Evolutionary conservation across 2,329 filamentous ascomycete species (phyloP).

Genomic region (Fusarium vanettenii): DNA sequence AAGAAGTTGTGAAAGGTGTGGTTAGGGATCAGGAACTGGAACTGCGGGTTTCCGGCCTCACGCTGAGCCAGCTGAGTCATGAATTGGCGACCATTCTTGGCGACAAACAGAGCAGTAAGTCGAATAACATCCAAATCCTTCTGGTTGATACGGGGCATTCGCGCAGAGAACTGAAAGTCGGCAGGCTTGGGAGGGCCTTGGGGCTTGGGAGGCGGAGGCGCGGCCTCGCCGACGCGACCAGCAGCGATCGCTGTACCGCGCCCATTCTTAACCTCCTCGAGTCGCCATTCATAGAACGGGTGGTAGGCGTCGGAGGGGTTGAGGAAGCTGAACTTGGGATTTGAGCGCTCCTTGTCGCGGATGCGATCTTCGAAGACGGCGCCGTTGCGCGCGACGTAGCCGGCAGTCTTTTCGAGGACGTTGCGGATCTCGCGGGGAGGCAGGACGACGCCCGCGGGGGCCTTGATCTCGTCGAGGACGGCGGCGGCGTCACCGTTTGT

Average conservation of each 20-base stretch:
- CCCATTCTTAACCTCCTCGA: constrained; percentile 86
- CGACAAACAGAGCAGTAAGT: constrained; percentile 90
- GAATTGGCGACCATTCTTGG: constrained; percentile 91
- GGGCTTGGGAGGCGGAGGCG: constrained; percentile 69
- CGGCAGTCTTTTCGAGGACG: constrained; percentile 92
- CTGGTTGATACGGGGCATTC: constrained; percentile 97
- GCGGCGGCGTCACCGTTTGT: constrained; percentile 64
- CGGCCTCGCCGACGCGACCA: constrained; percentile 75
- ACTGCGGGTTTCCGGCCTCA: constrained; percentile 91
- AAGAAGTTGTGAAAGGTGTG: constrained; percentile 98
- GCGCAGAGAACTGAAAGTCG: constrained; percentile 92
- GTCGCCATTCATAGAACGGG: constrained; percentile 89
- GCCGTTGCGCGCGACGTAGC: constrained; percentile 82
- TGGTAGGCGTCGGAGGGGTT: constrained; percentile 84
- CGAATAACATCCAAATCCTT: constrained; percentile 83
- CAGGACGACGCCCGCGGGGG: constrained; percentile 85
- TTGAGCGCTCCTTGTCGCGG: constrained; percentile 83
- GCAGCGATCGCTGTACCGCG: constrained; percentile 83
- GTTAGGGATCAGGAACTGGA: constrained; percentile 94
- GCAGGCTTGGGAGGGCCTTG: constrained; percentile 86
- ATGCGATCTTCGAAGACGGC: constrained; percentile 83
- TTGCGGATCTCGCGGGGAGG: constrained; percentile 89
- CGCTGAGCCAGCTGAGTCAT: constrained; percentile 90
- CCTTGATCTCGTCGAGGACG: constrained; percentile 75
- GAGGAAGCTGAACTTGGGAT: constrained; percentile 93